A percentile compares a stretch with the other conserved stretches of the same genome.
Conservation (phyloP, 1,284 basidiomycete genomes). For the Leccinum colubrinum region DNA sequence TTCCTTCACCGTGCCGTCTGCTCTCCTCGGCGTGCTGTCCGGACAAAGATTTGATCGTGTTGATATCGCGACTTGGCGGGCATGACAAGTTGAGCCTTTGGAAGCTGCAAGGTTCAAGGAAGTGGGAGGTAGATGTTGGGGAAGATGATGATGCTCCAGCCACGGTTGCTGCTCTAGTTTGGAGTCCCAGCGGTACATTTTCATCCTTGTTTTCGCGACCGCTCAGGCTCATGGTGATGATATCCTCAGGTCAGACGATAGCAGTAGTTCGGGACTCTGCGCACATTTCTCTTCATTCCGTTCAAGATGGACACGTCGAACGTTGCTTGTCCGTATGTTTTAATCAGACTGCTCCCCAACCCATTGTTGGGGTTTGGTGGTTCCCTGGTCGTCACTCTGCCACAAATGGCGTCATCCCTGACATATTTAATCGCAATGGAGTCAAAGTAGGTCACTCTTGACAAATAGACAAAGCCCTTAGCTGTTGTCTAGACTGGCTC, state of each 20-base stretch:
- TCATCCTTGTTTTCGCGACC: conserved; percentile 1
- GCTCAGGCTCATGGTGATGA: conserved; percentile 12
- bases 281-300: conserved; percentile 65
- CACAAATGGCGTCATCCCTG: conserved; percentile 52
- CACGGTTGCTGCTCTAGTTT: conserved; percentile 59
- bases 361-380: conserved; percentile 67
- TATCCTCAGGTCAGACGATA: conserved; percentile 59
- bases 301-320: conserved; percentile 67
- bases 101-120: conserved; percentile 75
- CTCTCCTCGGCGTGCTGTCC: conserved; percentile 72
- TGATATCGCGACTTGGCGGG: conserved; percentile 62
- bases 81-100: conserved; percentile 71
- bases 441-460: conserved; percentile 50
- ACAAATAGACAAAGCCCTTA: conserved; percentile 3
- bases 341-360: conserved; percentile 17
- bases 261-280: conserved; percentile 71
- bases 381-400: conserved; percentile 48
- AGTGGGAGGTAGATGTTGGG: conserved; percentile 74
- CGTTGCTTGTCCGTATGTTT: conserved; percentile 41
- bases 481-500: conserved; percentile 60
- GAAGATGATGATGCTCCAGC: conserved; percentile 41
- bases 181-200: conserved; percentile 76
- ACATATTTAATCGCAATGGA: conserved; percentile 69
- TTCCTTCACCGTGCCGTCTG: conserved; percentile 57
- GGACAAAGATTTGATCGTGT: conserved; percentile 75